Evolutionary conservation across 768 basidiomycete genomes (phyloP), one percentile per base, ranked within the genome.

Genomic region (Tremella fuciformis): DNA sequence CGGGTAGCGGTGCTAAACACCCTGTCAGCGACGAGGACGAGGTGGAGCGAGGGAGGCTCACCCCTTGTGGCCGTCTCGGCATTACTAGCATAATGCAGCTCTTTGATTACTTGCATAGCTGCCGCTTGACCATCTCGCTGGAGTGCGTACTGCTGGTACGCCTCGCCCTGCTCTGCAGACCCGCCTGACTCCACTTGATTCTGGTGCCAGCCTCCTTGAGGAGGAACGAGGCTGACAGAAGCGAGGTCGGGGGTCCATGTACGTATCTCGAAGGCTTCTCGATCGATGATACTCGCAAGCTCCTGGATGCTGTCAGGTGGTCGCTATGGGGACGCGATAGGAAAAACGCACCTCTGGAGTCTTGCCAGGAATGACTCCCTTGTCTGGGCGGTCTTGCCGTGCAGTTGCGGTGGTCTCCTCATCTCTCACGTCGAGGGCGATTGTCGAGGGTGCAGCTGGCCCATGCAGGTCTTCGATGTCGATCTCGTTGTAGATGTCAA

Each of bases 381-480:
- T 54, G n/a, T 21, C 19, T 2, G 51, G 44, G 18, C 63, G 65
- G 22, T 69, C 59, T 13, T 62, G 53, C 1, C 46, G 41, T 2
- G 63, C 62, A 13, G 66, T 58, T 24, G 84, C 80, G 4, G 85
- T 40, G 9, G 54, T 59, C 2, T 88, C 85, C 54, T 86, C 83
- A 66, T 89, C 88, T 76, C 88, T 86, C 85, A 96, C 91, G 60
- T 96, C 86, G 38, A 98, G 81, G 1, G 85, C 72, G 26, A 96
- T 88, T 2, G 89, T 89, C 19, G 78, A 70, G 0, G 87, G 82
- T 0, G 81, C 69, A 56, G 87, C 84, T 1, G 83, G 81, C 48
- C 86, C 87, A 65, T 85, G 86, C 24, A 98, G 80, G 70, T 98
- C 94, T 53, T 89, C 87, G 2, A 93, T 80, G 58, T 91, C 88